These are phyloP conservation scores for Phlegmacium glaucopus DNA, from an alignment of 768 basidiomycete species.

Conservation along the genomic window DNA sequence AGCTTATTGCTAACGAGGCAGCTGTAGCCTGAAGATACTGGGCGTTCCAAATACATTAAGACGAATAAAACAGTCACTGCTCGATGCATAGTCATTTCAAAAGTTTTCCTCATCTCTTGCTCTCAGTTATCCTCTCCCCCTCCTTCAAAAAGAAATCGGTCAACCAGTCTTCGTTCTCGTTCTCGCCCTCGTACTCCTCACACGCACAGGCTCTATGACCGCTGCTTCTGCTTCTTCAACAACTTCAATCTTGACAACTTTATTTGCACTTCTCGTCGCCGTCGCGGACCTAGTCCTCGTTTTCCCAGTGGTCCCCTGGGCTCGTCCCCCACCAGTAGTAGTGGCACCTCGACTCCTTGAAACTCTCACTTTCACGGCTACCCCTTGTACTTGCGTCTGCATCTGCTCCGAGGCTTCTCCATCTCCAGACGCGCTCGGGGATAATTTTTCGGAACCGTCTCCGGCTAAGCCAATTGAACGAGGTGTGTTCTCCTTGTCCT, in stretches of 20 bases:
- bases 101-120: neutral
- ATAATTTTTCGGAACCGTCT: neutral
- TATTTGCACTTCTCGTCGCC: neutral
- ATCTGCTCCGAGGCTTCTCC: slow-evolving; percentile 7
- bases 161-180: slow-evolving; percentile 32
- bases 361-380: slow-evolving; percentile 26
- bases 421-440: slow-evolving; percentile 6
- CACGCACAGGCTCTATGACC: slow-evolving; percentile 13
- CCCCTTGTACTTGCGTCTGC: slow-evolving; percentile 11
- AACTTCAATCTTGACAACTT: slow-evolving; percentile 15
- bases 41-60: no score
- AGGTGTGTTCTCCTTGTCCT: slow-evolving; percentile 37
- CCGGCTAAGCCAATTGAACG: slow-evolving; percentile 8
- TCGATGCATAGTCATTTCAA: no score
- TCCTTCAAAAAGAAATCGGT: no score
- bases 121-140: neutral
- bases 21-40: no score
- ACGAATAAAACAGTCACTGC: no score
- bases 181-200: slow-evolving; percentile 24
- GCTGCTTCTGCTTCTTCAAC: slow-evolving; percentile 22
- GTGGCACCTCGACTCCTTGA: slow-evolving; percentile 26
- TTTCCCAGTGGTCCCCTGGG: slow-evolving; percentile 2
- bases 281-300: neutral
- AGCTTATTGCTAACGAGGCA: no score
- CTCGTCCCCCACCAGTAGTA: neutral